Percentiles rank a stretch among this genome's conserved stretches.
phyloP scores from a whole-genome alignment of 1,284 basidiomycete species.

The Boletellus sp. region DNA sequence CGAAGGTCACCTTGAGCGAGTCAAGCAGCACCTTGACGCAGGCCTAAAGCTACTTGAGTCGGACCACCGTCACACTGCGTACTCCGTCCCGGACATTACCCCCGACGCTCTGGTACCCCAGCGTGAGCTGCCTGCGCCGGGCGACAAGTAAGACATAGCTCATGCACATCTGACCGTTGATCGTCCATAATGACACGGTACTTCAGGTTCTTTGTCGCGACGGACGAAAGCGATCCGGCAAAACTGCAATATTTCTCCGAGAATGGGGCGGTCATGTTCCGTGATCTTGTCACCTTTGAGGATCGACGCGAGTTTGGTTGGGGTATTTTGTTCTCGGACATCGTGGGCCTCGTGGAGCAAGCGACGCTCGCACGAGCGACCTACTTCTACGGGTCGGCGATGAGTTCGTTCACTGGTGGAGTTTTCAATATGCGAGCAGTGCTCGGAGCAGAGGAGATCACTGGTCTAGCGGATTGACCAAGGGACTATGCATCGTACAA shows the following conservation, averaged over 20 bases:
- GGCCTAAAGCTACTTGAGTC: constrained; percentile 26
- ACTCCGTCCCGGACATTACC: constrained; percentile 20
- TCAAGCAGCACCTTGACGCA: constrained; percentile 30
- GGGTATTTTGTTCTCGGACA: constrained; percentile 38
- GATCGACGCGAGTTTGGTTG: constrained; percentile 38
- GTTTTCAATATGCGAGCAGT: constrained; percentile 37
- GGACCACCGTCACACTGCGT: constrained; percentile 14
- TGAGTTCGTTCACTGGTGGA: constrained; percentile 40
- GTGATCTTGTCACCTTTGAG: constrained; percentile 36
- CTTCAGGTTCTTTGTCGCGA: constrained; percentile 42
- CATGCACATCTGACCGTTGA: background rate
- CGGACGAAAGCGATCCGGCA: constrained; percentile 38
- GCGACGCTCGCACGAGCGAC: constrained; percentile 34
- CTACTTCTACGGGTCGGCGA: constrained; percentile 41
- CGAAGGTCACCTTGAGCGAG: constrained; percentile 35
- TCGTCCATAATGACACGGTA: background rate
- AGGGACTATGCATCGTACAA: background rate
- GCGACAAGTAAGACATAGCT: constrained; percentile 17
- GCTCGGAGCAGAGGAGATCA: constrained; percentile 24
- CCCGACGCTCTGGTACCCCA: constrained; percentile 17
- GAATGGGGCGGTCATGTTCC: constrained; percentile 37
- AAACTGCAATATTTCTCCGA: constrained; percentile 33
- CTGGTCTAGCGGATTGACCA: constrained; percentile 27
- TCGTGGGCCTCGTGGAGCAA: constrained; percentile 41
- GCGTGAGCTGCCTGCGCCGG: constrained; percentile 19